Evolutionary conservation across 768 basidiomycete species (phyloP).

Genomic region (Amanita pseudoporphyria): DNA sequence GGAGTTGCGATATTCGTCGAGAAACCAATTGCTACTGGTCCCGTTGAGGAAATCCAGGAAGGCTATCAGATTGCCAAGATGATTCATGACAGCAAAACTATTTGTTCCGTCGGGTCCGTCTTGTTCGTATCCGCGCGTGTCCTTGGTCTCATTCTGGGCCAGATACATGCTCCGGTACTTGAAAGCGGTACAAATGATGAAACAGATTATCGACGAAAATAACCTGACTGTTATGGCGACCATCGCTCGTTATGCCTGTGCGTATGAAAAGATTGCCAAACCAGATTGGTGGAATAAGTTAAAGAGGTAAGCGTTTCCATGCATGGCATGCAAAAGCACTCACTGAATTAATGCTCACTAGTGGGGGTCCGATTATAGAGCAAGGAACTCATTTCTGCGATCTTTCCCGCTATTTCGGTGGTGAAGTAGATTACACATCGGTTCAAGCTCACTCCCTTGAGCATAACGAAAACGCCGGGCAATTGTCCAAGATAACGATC

Average conservation of each 20-base stretch:
- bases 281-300: constrained; percentile 93
- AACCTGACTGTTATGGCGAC: constrained; percentile 93
- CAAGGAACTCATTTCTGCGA: constrained; percentile 98
- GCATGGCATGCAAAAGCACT: constrained; percentile 1
- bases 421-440: constrained; percentile 79
- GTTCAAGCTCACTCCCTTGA: constrained; percentile 85
- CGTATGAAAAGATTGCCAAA: constrained; percentile 73
- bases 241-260: constrained; percentile 88
- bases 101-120: constrained; percentile 83
- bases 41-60: constrained; percentile 54
- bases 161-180: constrained; percentile 94
- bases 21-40: constrained; percentile 86
- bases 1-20: constrained; percentile 86
- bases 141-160: constrained; percentile 2
- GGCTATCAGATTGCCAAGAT: constrained; percentile 62
- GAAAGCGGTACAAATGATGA: constrained; percentile 93
- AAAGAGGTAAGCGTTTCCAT: constrained; percentile 40
- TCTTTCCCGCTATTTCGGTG: constrained; percentile 94
- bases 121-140: background rate
- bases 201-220: constrained; percentile 90
- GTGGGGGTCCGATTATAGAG: constrained; percentile 78
- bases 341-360: constrained; percentile 16
- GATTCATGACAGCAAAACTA: constrained; percentile 58
- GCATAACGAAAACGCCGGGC: constrained; percentile 84
- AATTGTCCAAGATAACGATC: constrained; percentile 68